Evolutionary conservation across 495 filamentous ascomycete species (phyloP).

Genomic region (Immersiella caudata): DNA sequence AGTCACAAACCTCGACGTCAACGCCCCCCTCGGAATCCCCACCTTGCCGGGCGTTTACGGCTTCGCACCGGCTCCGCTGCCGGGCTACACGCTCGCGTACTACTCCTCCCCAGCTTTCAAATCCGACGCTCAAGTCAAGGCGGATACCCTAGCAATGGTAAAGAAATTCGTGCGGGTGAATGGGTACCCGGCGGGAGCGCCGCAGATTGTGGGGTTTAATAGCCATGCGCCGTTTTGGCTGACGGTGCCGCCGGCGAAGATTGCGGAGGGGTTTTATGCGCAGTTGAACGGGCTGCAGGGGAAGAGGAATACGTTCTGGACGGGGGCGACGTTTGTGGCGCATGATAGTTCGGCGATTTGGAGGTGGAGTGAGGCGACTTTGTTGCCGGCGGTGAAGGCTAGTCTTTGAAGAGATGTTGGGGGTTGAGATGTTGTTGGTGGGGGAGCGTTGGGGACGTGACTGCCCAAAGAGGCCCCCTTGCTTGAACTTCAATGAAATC

Average conservation of each 20-base stretch:
- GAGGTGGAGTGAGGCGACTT: background rate
- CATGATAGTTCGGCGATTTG: conserved; percentile 7
- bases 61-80: background rate
- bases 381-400: background rate
- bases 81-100: background rate
- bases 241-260: background rate
- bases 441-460: no score
- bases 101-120: background rate
- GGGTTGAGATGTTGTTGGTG: no score
- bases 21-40: background rate
- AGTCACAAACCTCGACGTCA: background rate
- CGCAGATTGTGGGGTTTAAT: conserved; percentile 1
- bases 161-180: background rate
- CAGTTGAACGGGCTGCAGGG: conserved; percentile 12
- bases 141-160: background rate
- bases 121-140: background rate
- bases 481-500: no score
- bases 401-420: background rate
- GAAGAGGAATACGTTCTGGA: conserved; percentile 9
- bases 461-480: no score
- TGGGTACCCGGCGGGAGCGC: background rate
- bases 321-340: conserved; percentile 12
- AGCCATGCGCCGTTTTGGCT: background rate
- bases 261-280: background rate
- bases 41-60: background rate